Evolutionary conservation across 371 early-diverging fungal species (phyloP), one percentile per base, ranked within the genome.

Genomic region (Polyrhizophydium stewartii): DNA sequence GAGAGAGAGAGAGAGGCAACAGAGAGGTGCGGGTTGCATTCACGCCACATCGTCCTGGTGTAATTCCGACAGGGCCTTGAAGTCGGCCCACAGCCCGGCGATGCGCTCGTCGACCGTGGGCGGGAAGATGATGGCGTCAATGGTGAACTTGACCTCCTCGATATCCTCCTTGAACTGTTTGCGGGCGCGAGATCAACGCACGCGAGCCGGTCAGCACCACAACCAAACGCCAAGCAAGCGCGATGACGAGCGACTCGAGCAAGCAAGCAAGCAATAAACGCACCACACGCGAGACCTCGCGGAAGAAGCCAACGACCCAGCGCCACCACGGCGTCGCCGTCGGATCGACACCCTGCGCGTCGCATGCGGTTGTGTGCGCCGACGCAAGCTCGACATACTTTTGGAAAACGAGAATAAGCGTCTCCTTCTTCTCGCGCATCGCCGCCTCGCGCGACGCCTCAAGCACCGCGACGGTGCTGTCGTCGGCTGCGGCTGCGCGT

Each of bases 241-340:
- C n/a, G n/a, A n/a, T n/a, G n/a, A n/a, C n/a, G n/a, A n/a, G n/a
- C n/a, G n/a, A n/a, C n/a, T 13, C 35, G 13, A 7, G 35, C 35
- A 35, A 13, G 35, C 35, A 6, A 53, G 10, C 53, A 53, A n/a
- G 32, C 53, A 21, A 19, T n/a, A 7, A 53, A 60, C 71, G 47
- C 66, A 79, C 80, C 57, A 53, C 59, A 63, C 93, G 87, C 59
- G 88, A 82, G 58, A 90, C 79, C 66, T 91, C 91, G 68, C 85
- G 83, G 77, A 88, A 91, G 81, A 89, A 87, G 25, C 94, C 92
- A 68, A 81, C 67, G 9, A 89, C 78, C 89, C 91, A 93, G 63
- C 87, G 79, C 69, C 83, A 86, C 38, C 77, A 77, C 55, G 79
- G 78, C 33, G 80, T 73, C 2, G 73, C 55, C 22, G 76, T 75